phyloP scores from a whole-genome alignment of 2,329 filamentous ascomycete species.

The Neobulgaria alba region DNA sequence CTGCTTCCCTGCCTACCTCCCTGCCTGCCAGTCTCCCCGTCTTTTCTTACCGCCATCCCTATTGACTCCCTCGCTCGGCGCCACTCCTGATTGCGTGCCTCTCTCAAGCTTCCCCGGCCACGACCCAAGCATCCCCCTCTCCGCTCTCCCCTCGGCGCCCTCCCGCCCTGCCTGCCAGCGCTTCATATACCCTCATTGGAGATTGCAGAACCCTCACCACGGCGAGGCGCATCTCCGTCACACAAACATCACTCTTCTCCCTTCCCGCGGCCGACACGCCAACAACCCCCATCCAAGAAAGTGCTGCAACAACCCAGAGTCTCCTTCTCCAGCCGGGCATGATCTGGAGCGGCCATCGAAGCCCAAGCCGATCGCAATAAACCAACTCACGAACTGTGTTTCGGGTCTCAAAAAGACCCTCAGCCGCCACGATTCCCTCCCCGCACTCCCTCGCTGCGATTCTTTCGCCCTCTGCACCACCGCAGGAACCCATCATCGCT shows the following conservation, averaged over 20 bases:
- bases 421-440: slow-evolving; percentile 30
- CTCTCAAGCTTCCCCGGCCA: no score
- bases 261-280: slow-evolving; percentile 5
- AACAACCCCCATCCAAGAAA: no score
- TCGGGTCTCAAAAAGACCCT: slow-evolving; percentile 22
- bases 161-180: no score
- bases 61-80: no score
- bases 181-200: not conserved
- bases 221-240: slow-evolving; percentile 12
- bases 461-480: slow-evolving; percentile 26
- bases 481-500: slow-evolving; percentile 14
- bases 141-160: not conserved
- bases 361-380: slow-evolving; percentile 2
- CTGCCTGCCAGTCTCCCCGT: no score
- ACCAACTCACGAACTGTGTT: slow-evolving; percentile 4
- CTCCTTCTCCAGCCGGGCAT: slow-evolving; percentile 5
- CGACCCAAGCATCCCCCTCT: not conserved
- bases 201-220: not conserved
- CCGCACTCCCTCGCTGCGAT: slow-evolving; percentile 30
- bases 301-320: slow-evolving; percentile 8
- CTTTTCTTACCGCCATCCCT: no score
- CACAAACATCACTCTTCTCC: slow-evolving; percentile 11
- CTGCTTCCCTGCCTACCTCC: not conserved
- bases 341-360: not conserved
- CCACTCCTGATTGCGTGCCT: no score